Conservation (phyloP, 1,284 basidiomycete species). For the Pseudozyma pruni region DNA sequence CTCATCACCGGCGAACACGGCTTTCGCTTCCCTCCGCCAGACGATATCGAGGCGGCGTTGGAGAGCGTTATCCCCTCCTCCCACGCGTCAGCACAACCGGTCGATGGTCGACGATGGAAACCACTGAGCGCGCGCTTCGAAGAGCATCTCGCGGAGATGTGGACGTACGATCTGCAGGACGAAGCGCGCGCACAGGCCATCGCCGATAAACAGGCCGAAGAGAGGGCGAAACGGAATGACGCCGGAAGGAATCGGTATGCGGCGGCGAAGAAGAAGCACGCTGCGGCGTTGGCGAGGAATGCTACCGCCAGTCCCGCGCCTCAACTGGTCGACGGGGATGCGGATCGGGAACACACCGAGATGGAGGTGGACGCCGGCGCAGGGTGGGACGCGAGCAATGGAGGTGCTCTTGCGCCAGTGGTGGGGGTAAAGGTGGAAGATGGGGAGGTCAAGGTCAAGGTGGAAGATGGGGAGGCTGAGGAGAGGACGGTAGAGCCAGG, state of each 20-base stretch:
- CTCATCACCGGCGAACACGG: constrained; percentile 81
- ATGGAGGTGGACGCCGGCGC: constrained; percentile 4
- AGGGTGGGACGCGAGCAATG: not conserved
- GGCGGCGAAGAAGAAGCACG: constrained; percentile 35
- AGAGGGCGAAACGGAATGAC: constrained; percentile 21
- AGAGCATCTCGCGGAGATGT: constrained; percentile 52
- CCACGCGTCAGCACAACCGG: too few species aligned
- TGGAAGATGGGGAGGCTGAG: not conserved
- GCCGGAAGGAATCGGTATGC: constrained; percentile 31
- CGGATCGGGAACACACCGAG: not conserved
- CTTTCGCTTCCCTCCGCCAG: constrained; percentile 79
- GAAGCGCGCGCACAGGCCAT: constrained; percentile 38
- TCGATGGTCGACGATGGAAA: too few species aligned
- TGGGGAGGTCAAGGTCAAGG: not conserved
- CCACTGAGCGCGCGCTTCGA: constrained; percentile 46
- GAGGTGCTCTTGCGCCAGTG: not conserved
- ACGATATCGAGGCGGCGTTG: constrained; percentile 52
- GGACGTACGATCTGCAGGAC: constrained; percentile 50
- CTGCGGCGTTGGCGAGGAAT: constrained; percentile 24
- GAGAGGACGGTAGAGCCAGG: not conserved
- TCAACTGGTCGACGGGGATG: not conserved
- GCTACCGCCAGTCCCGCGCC: constrained; percentile 20
- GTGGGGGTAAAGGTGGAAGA: not conserved
- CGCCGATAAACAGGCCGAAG: constrained; percentile 27
- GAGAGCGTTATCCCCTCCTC: constrained; percentile 5